phyloP scores from a whole-genome alignment of 2,329 filamentous ascomycete species.

The Magnaporthiopsis incrustans region DNA sequence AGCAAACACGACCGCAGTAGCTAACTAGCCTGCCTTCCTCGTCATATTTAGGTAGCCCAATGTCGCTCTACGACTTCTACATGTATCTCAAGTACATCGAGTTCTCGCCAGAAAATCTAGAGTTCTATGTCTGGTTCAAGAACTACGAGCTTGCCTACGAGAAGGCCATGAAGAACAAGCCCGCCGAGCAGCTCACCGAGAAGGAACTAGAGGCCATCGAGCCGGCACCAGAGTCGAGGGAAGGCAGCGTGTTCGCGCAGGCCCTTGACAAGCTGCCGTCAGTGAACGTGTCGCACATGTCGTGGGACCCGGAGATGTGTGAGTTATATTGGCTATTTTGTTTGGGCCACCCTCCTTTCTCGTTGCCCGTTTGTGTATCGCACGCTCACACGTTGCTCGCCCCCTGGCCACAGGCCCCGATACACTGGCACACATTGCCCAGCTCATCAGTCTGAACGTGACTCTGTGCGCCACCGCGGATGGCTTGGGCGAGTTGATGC shows the following conservation, averaged over 20 bases:
- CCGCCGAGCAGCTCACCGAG: conserved; percentile 9
- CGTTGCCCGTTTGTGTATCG: background rate
- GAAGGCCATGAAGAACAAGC: conserved; percentile 12
- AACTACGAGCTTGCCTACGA: conserved; percentile 30
- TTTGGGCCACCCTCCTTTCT: background rate
- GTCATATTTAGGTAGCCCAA: conserved; percentile 30
- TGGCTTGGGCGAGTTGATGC: conserved; percentile 7
- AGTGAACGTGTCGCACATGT: conserved; percentile 12
- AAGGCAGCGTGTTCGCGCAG: background rate
- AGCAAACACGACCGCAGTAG: background rate
- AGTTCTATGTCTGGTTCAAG: conserved; percentile 42
- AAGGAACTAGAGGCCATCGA: conserved; percentile 16
- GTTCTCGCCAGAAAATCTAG: conserved; percentile 39
- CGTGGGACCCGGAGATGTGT: conserved; percentile 26
- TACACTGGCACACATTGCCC: conserved; percentile 25
- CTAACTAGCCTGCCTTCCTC: background rate
- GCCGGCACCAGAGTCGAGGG: background rate
- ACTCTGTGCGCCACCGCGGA: conserved; percentile 16
- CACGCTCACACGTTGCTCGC: background rate
- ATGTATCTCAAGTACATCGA: conserved; percentile 44
- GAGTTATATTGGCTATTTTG: conserved; percentile 10
- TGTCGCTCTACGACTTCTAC: conserved; percentile 42
- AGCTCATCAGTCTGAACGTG: conserved; percentile 22
- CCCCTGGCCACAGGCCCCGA: conserved; percentile 16
- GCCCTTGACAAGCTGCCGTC: conserved; percentile 14